Conservation (phyloP, 441 rosid species). For the Jatropha multifida region DNA sequence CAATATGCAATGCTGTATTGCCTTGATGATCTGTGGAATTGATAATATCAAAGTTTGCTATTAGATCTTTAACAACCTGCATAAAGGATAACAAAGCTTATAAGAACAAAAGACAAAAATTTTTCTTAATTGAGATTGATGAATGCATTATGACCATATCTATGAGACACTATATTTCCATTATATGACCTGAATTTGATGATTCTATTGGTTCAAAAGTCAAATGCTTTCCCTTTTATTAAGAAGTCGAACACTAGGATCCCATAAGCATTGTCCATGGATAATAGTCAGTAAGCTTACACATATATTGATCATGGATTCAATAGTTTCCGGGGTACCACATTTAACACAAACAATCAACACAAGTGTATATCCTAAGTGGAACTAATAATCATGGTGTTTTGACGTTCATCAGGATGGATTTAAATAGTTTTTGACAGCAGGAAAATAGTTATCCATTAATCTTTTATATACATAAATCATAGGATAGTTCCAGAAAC, state of each 20-base stretch:
- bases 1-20: constrained; percentile 76
- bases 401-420: neutral
- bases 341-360: neutral
- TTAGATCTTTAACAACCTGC: constrained; percentile 73
- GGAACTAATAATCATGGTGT: constrained; percentile 4
- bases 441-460: neutral
- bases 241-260: neutral
- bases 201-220: neutral
- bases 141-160: neutral
- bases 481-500: neutral
- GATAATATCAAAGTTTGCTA: constrained; percentile 46
- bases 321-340: neutral
- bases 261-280: neutral
- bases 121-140: neutral
- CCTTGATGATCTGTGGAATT: constrained; percentile 62
- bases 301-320: neutral
- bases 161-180: neutral
- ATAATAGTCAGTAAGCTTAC: no score
- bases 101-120: neutral
- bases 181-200: neutral
- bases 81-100: constrained; percentile 9
- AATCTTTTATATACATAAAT: neutral
- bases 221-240: neutral
- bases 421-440: neutral
- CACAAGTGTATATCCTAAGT: neutral